phyloP scores from a whole-genome alignment of 1,139 yeast genomes.

The Yamadazyma buinensis region DNA sequence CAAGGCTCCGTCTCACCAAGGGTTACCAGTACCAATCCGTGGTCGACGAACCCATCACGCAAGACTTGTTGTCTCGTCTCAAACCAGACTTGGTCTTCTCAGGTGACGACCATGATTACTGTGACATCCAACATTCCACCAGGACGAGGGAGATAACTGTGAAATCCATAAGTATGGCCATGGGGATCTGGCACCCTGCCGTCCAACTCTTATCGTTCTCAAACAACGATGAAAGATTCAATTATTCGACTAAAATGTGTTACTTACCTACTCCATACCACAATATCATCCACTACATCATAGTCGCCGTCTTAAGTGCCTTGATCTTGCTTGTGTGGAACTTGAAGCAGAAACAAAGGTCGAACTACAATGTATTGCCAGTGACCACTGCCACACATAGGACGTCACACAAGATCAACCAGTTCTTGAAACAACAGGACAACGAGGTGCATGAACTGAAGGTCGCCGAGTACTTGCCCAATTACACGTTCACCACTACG shows the following conservation, averaged over 20 bases:
- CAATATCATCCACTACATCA: conserved; percentile 36
- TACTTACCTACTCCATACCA: conserved; percentile 48
- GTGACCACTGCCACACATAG: conserved; percentile 7
- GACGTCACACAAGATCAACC: conserved; percentile 18
- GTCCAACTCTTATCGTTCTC: conserved; percentile 44
- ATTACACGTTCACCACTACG: conserved; percentile 6
- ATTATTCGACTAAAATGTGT: conserved; percentile 42
- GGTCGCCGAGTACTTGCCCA: conserved; percentile 9
- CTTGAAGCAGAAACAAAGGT: conserved; percentile 21
- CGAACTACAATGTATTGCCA: conserved; percentile 15
- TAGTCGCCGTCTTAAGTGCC: conserved; percentile 34
- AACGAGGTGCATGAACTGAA: no score
- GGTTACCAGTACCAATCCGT: conserved; percentile 55
- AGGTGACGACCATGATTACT: conserved; percentile 57
- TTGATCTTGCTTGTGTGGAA: conserved; percentile 28
- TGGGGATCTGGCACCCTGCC: conserved; percentile 54
- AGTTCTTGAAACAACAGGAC: conserved; percentile 25
- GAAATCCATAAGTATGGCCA: conserved; percentile 57
- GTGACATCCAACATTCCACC: conserved; percentile 41
- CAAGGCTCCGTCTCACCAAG: conserved; percentile 20
- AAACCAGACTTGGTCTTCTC: conserved; percentile 42
- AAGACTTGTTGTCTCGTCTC: conserved; percentile 26
- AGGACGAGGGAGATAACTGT: conserved; percentile 44
- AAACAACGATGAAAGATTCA: conserved; percentile 17
- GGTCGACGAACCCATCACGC: conserved; percentile 25